phyloP scores from a whole-genome alignment of 495 filamentous ascomycete species.

The Xylaria telfairii region DNA sequence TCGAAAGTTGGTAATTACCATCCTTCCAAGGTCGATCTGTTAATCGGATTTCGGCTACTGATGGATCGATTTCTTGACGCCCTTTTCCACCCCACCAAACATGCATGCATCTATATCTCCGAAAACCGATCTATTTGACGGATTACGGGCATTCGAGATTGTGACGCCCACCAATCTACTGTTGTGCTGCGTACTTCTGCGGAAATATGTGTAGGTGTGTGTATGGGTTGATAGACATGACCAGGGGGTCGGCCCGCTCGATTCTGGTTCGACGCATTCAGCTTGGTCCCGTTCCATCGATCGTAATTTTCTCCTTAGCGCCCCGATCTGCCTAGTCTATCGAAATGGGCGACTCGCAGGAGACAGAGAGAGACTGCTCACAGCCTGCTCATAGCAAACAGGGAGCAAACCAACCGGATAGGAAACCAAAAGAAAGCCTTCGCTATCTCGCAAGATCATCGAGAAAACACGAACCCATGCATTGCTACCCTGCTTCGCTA shows the following conservation, averaged over 20 bases:
- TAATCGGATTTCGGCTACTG: conserved; percentile 17
- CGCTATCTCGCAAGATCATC: not conserved
- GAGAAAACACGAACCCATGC: conserved; percentile 20
- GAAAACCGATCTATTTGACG: conserved; percentile 22
- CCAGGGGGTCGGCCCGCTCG: not conserved
- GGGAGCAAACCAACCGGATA: conserved; percentile 12
- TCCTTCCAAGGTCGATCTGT: not conserved
- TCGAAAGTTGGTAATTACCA: not conserved
- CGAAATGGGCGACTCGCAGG: conserved; percentile 19
- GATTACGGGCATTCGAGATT: conserved; percentile 20
- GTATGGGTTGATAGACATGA: conserved; percentile 7
- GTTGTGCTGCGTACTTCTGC: conserved; percentile 16
- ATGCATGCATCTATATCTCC: conserved; percentile 27
- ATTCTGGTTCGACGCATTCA: conserved; percentile 22
- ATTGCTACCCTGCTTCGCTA: conserved; percentile 18
- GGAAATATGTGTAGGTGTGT: conserved; percentile 11
- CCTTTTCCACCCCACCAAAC: conserved; percentile 14
- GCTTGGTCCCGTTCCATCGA: conserved; percentile 25
- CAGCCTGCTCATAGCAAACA: not conserved
- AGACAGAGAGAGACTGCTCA: conserved; percentile 3
- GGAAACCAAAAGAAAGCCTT: conserved; percentile 9
- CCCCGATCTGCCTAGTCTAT: conserved; percentile 9
- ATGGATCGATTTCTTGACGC: conserved; percentile 20
- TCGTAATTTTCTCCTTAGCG: conserved; percentile 16
- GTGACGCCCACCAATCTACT: conserved; percentile 12